Base-by-base conservation (phyloP, 78 protist species). In the Dictyostelium purpureum region DNA sequence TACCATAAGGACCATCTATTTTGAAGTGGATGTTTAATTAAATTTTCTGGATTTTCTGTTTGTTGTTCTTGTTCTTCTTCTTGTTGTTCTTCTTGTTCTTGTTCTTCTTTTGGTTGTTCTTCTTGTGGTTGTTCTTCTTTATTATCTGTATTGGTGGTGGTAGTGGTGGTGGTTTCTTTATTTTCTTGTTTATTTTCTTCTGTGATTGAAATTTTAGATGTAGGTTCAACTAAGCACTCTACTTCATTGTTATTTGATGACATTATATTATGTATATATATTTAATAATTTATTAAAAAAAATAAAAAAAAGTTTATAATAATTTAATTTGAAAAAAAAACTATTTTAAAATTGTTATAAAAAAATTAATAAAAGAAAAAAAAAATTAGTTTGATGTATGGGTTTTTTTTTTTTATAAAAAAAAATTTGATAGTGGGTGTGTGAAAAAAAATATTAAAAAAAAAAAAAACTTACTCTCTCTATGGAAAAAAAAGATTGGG, bases 1-100 rank as follows among this genome's bases (percentile, higher is more conserved):
- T 90, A 96, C 98, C 98, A 96, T 47, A 96, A 71, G 12, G 94
- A 81, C 98, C 98, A 96, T 43, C 90, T 78, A 52, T 92, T 76
- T 49, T 88, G 90, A 28, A 96, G 81, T 10, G 97, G 97, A 70
- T 96, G 98, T 79, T 85, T 92, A 37, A 95, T 77, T 66, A 83
- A 47, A 71, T 83, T 83, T 38, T 38, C 33, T 33, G 71, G 71
- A 63, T 63, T 63, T 31, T 83, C 61, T 26, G 21, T 5, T 10
- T 21, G 18, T 6, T 67, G n/a, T 38, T 67, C 75, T 54, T 70
- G 47, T 14, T 26, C 16, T 61, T 38, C 21, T 59, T 6, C 35
- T 61, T 37, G 42, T 74, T 45, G 61, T 28, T 74, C 42, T 70
- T 82, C 79, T 37, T 24, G 21, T 33, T 69, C 66, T 65, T 78